These are phyloP conservation scores for Dothistroma septosporum DNA, from an alignment of 2,329 filamentous ascomycete genomes.

Conservation along the genomic window DNA sequence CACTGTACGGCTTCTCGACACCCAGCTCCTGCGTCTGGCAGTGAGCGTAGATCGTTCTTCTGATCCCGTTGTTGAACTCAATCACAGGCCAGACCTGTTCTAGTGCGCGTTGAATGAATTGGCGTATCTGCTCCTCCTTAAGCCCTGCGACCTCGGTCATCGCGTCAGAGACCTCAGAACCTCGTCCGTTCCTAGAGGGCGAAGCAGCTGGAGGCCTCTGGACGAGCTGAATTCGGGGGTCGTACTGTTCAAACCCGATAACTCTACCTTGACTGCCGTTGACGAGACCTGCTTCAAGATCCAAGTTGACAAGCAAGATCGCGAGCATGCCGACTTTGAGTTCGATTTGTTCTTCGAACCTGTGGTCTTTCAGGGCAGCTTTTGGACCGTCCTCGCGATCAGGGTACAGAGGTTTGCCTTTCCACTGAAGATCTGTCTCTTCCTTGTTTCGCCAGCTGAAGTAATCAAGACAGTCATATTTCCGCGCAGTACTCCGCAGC, in stretches of 20 bases:
- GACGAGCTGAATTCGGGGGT: constrained; percentile 50
- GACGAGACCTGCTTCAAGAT: constrained; percentile 40
- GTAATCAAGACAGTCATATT: constrained; percentile 5
- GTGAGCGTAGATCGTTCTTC: constrained; percentile 47
- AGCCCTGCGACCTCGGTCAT: constrained; percentile 38
- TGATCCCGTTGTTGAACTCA: constrained; percentile 49
- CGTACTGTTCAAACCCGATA: constrained; percentile 38
- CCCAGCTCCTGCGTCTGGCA: constrained; percentile 50
- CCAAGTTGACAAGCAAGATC: constrained; percentile 51
- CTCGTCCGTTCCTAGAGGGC: constrained; percentile 43
- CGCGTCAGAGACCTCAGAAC: neutral
- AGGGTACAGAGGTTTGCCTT: constrained; percentile 10
- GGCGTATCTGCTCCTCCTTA: constrained; percentile 38
- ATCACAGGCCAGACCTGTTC: constrained; percentile 49
- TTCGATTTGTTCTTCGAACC: constrained; percentile 44
- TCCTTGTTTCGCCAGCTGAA: constrained; percentile 14
- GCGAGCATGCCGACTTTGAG: constrained; percentile 52
- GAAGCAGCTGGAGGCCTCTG: constrained; percentile 38
- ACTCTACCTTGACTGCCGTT: constrained; percentile 49
- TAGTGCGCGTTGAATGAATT: constrained; percentile 35
- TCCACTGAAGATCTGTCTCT: constrained; percentile 14
- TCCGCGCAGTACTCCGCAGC: neutral
- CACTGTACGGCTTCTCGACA: constrained; percentile 43
- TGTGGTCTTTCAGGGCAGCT: constrained; percentile 36
- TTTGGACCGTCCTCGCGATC: constrained; percentile 16